These are phyloP conservation scores for Sherardia arvensis DNA, from an alignment of 257 asterid genomes.

Conservation along the genomic window DNA sequence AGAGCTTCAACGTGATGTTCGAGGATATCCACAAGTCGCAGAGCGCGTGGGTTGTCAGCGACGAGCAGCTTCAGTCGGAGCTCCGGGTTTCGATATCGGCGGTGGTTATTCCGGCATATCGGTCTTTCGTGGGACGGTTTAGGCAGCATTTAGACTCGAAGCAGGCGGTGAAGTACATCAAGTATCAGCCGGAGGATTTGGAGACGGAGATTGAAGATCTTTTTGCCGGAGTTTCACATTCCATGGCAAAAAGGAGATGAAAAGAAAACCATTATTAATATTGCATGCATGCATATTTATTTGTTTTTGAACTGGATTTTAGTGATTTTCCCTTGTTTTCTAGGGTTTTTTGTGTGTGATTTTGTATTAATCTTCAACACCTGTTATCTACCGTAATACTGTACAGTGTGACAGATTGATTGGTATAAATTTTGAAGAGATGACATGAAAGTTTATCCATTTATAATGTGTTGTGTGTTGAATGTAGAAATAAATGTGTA, in stretches of 20 bases:
- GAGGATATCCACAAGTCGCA: slow-evolving; percentile 67
- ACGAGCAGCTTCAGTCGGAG: slow-evolving; percentile 90
- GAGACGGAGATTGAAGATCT: slow-evolving; percentile 66
- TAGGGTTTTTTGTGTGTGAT: background rate
- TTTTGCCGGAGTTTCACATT: slow-evolving; percentile 53
- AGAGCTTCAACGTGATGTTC: slow-evolving; percentile 40
- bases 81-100: slow-evolving; percentile 64
- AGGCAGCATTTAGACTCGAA: slow-evolving; percentile 53
- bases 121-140: slow-evolving; percentile 71
- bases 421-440: too few species aligned
- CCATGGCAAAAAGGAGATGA: slow-evolving; percentile 55
- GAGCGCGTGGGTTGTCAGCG: slow-evolving; percentile 75
- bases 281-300: background rate
- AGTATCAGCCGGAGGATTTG: slow-evolving; percentile 78
- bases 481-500: too few species aligned
- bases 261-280: too few species aligned
- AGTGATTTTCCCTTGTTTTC: too few species aligned
- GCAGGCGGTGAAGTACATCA: slow-evolving; percentile 61
- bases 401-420: too few species aligned
- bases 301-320: too few species aligned
- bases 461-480: too few species aligned
- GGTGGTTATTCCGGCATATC: slow-evolving; percentile 74
- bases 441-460: too few species aligned
- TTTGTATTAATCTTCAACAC: background rate
- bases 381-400: too few species aligned